phyloP scores from a whole-genome alignment of 2,329 filamentous ascomycete species.

The Verticillium dahliae region DNA sequence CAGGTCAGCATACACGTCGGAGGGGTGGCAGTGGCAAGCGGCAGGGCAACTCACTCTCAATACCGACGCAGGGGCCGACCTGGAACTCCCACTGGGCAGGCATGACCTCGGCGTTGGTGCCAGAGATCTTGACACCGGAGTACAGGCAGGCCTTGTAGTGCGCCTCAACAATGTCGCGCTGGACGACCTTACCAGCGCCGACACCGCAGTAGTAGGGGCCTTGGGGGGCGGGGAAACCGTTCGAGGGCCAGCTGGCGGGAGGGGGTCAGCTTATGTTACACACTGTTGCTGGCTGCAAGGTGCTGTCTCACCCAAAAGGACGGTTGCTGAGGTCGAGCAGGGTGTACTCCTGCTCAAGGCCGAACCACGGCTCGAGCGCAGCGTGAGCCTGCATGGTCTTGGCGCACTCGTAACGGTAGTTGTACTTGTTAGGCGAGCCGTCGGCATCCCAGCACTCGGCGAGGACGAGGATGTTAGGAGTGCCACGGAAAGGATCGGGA shows the following conservation, averaged over 20 bases:
- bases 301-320: constrained; percentile 36
- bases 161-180: constrained; percentile 94
- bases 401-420: constrained; percentile 87
- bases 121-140: constrained; percentile 86
- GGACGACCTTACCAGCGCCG: constrained; percentile 92
- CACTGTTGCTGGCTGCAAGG: background rate
- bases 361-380: constrained; percentile 88
- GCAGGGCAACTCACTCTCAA: constrained; percentile 56
- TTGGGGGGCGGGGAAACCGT: constrained; percentile 86
- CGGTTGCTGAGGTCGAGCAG: constrained; percentile 65
- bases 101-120: constrained; percentile 99
- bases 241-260: constrained; percentile 31
- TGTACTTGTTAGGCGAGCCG: constrained; percentile 96
- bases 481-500: constrained; percentile 84
- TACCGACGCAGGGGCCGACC: constrained; percentile 83
- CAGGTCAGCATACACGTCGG: constrained; percentile 16
- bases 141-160: constrained; percentile 69
- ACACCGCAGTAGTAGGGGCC: constrained; percentile 91
- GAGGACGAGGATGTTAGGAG: constrained; percentile 90
- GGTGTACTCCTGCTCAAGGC: constrained; percentile 94
- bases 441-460: constrained; percentile 92
- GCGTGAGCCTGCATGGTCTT: constrained; percentile 86
- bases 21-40: background rate
- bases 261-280: background rate
- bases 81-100: constrained; percentile 98